phyloP scores from a whole-genome alignment of 2,329 filamentous ascomycete species.

The Penicillium psychrosexuale region DNA sequence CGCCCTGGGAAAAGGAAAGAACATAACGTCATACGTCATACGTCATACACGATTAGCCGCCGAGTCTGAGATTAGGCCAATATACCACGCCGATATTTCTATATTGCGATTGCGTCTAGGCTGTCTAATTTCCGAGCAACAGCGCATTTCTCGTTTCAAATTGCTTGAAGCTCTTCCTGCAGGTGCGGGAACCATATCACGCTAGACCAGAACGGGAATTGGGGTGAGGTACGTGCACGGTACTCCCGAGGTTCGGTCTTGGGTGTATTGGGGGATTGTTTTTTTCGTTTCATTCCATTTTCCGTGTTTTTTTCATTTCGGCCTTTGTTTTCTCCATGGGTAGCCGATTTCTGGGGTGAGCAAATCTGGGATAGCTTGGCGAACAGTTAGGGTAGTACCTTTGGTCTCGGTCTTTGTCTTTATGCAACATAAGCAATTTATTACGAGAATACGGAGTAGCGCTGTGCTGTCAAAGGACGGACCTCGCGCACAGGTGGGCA shows the following conservation, averaged over 20 bases:
- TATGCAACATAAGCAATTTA: too few species aligned
- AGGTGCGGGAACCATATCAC: slow-evolving; percentile 16
- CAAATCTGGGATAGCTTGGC: slow-evolving; percentile 22
- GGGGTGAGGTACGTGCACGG: slow-evolving; percentile 1
- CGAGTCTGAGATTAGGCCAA: not conserved
- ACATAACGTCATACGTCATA: not conserved
- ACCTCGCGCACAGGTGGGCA: too few species aligned
- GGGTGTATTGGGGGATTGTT: too few species aligned
- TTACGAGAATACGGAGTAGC: too few species aligned
- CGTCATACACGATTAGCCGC: not conserved
- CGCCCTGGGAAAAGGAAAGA: not conserved
- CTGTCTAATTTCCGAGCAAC: not conserved
- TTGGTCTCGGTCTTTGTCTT: too few species aligned
- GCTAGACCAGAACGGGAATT: slow-evolving; percentile 5
- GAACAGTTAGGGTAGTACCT: not conserved
- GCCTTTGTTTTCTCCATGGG: slow-evolving; percentile 14
- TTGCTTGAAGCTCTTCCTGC: slow-evolving; percentile 15
- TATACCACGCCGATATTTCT: not conserved
- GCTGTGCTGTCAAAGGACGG: too few species aligned
- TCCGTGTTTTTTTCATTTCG: not conserved
- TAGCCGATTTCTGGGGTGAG: slow-evolving; percentile 19
- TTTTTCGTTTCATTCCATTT: too few species aligned
- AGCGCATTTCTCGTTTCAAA: slow-evolving; percentile 12
- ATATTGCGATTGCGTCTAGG: not conserved
- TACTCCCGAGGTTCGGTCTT: too few species aligned